Percentiles rank a stretch among this genome's conserved stretches.
phyloP scores from a whole-genome alignment of 192 early-diverging fungal genomes.

The Coemansia sp. region DNA sequence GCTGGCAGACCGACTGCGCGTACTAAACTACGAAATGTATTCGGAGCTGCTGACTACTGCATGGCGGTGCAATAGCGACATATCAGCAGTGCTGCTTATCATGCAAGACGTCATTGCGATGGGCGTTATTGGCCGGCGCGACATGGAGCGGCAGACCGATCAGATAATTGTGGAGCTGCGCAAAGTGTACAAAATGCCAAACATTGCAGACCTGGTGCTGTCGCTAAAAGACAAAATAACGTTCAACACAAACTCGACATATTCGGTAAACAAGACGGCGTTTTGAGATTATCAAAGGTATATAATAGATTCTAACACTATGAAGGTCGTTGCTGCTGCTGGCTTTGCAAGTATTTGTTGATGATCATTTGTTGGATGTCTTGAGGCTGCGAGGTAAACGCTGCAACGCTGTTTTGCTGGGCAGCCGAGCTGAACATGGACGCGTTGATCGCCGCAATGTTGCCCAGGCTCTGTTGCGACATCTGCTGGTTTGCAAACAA shows the following conservation, averaged over 20 bases:
- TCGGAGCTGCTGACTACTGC: slow-evolving; percentile 31
- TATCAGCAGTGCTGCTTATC: slow-evolving; percentile 19
- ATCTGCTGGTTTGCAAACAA: slow-evolving; percentile 26
- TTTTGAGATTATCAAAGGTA: too few species aligned
- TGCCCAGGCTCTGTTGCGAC: slow-evolving; percentile 24
- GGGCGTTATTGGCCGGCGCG: slow-evolving; percentile 15
- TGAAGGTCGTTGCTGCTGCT: slow-evolving; percentile 39
- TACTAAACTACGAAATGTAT: slow-evolving; percentile 27
- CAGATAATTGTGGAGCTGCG: slow-evolving; percentile 30
- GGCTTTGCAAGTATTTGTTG: slow-evolving; percentile 36
- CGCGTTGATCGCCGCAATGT: slow-evolving; percentile 22
- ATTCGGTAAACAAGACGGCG: too few species aligned
- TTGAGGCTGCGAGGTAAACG: slow-evolving; percentile 32
- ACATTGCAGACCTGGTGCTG: slow-evolving; percentile 8
- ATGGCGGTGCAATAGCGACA: slow-evolving; percentile 32
- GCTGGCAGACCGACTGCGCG: slow-evolving; percentile 23
- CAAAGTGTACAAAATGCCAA: slow-evolving; percentile 24
- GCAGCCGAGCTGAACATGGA: slow-evolving; percentile 25
- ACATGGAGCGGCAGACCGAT: slow-evolving; percentile 27
- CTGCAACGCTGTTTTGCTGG: slow-evolving; percentile 21
- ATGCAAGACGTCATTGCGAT: slow-evolving; percentile 29
- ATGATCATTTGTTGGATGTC: slow-evolving; percentile 30
- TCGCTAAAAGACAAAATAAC: slow-evolving; percentile 20
- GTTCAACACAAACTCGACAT: too few species aligned
- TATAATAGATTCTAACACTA: slow-evolving; percentile 4